Evolutionary conservation across 257 asterid species (phyloP).

Genomic region (Ajuga chamaepitys): DNA sequence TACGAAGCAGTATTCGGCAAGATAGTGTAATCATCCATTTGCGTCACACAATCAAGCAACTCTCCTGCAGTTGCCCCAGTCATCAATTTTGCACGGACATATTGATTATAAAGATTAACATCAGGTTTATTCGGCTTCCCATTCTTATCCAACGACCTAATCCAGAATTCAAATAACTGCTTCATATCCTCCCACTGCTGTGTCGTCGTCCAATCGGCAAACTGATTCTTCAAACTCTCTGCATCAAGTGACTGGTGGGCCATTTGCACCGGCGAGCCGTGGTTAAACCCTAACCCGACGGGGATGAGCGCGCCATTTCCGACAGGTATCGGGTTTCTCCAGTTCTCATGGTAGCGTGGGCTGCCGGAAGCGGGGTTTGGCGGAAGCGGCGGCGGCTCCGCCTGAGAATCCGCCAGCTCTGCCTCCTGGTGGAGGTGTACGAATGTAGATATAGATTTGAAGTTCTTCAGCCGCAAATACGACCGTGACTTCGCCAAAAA

Average conservation of each 20-base stretch:
- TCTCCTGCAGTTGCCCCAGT: conserved; percentile 42
- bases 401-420: conserved; percentile 37
- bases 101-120: conserved; percentile 64
- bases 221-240: conserved; percentile 37
- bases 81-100: conserved; percentile 82
- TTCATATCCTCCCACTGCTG: conserved; percentile 72
- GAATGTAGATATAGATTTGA: conserved; percentile 62
- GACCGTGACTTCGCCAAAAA: conserved; percentile 47
- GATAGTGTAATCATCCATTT: conserved; percentile 49
- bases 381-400: conserved; percentile 47
- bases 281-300: conserved; percentile 24
- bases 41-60: conserved; percentile 49
- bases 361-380: conserved; percentile 75
- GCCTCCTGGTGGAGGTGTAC: conserved; percentile 62
- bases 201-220: conserved; percentile 69
- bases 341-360: conserved; percentile 60
- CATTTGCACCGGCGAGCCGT: conserved; percentile 22
- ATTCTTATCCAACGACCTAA: conserved; percentile 47
- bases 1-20: conserved; percentile 67
- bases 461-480: conserved; percentile 26
- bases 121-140: conserved; percentile 88
- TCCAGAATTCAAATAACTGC: conserved; percentile 71
- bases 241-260: conserved; percentile 47
- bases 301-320: conserved; percentile 41
- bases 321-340: conserved; percentile 50